Conservation (phyloP, 148 eudicot species). For the Nepenthes gracilis region DNA sequence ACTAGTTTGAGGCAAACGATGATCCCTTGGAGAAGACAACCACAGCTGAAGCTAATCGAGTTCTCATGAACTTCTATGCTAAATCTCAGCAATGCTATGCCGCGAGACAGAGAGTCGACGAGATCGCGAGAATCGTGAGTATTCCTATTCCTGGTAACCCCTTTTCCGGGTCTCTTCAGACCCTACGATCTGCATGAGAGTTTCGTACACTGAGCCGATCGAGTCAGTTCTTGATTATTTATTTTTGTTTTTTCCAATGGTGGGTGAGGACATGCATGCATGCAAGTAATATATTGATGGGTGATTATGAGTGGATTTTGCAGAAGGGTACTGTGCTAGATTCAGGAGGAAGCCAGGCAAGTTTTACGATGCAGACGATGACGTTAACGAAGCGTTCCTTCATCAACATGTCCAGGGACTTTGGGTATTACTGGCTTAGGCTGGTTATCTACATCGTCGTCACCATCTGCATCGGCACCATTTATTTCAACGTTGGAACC, state of each 20-base stretch:
- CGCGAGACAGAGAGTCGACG: constrained; percentile 60
- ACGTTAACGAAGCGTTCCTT: constrained; percentile 83
- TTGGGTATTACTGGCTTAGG: constrained; percentile 94
- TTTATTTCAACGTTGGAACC: constrained; percentile 77
- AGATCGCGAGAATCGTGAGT: constrained; percentile 67
- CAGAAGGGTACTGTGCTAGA: constrained; percentile 97
- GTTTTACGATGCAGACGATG: constrained; percentile 71
- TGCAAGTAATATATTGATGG: not conserved
- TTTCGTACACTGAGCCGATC: too few relatives aligned
- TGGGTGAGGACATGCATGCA: not conserved
- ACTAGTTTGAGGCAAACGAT: constrained; percentile 72
- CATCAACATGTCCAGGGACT: constrained; percentile 94
- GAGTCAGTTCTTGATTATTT: not conserved
- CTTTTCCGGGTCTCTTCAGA: too few relatives aligned
- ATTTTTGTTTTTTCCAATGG: not conserved
- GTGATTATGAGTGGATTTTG: not conserved
- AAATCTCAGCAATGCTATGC: constrained; percentile 60
- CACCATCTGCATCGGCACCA: constrained; percentile 84
- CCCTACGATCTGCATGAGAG: too few relatives aligned
- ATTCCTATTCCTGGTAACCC: not conserved
- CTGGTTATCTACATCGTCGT: constrained; percentile 83
- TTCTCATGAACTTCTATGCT: constrained; percentile 44
- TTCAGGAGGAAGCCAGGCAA: constrained; percentile 91
- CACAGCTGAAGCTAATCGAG: constrained; percentile 77
- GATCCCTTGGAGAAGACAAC: constrained; percentile 87